phyloP scores from a whole-genome alignment of 192 early-diverging fungal species.

The Neocallimastix lanati region DNA sequence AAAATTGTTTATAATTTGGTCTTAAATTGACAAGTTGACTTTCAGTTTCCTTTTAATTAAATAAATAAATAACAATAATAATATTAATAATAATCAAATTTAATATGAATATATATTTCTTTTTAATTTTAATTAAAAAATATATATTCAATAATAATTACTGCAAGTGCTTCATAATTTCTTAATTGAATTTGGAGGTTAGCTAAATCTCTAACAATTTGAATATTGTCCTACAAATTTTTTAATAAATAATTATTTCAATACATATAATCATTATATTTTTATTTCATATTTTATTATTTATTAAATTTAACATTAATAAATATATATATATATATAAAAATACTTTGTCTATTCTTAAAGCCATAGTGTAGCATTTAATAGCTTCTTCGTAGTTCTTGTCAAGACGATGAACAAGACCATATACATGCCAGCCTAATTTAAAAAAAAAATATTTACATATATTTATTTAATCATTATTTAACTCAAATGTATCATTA shows the following conservation, averaged over 20 bases:
- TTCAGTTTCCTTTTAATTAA: conserved; percentile 34
- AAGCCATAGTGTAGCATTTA: conserved; percentile 76
- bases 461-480: no score
- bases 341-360: conserved; percentile 57
- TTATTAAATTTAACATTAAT: no score
- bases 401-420: conserved; percentile 75
- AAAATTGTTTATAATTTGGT: conserved; percentile 50
- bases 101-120: no score
- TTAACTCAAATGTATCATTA: no score
- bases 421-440: conserved; percentile 87
- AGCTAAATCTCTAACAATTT: conserved; percentile 79
- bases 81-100: neutral
- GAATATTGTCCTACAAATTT: conserved; percentile 55
- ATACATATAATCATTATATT: no score
- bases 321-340: no score
- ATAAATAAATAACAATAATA: neutral
- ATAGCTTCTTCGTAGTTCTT: conserved; percentile 83
- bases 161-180: conserved; percentile 62
- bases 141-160: conserved; percentile 9
- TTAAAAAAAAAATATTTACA: no score
- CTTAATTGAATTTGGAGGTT: conserved; percentile 72
- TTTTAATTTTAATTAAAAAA: no score
- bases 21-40: conserved; percentile 45
- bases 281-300: no score
- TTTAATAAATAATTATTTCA: neutral